Evolutionary conservation across 1,284 basidiomycete species (phyloP), one percentile per base, ranked within the genome.

Genomic region (Moesziomyces sp.): DNA sequence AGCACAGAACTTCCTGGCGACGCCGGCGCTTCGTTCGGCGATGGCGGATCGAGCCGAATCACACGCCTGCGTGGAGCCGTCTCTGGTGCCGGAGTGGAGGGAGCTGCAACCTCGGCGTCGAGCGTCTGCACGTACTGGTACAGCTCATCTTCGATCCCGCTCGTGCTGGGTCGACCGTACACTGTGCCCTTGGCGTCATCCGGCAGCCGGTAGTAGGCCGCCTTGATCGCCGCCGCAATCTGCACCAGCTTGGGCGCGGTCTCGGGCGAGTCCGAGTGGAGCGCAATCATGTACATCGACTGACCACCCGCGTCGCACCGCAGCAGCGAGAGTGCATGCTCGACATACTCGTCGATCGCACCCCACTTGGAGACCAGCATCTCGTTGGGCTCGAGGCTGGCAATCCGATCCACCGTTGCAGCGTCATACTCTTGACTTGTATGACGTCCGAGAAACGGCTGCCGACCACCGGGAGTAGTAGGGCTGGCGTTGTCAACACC

Each of bases 41-140:
- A 43, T 1, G 71, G 66, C 3, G 62, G 57, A 48, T 74, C 55
- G 24, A 74, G 50, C 23, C 56, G 58, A 46, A 74, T 74, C 38
- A 74, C 51, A 3, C 59, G 42, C 35, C 43, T 62, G 44, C 54
- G 66, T 0, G 66, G 34, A 10, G 58, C 28, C 11, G 51, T 11
- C 1, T 57, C 47, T 3, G 51, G 35, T 3, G 50, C 18, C 13
- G 60, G 24, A 3, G 58, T 21, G 1, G 30, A 38, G 2, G 67
- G 28, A 0, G 51, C 26, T 16, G 26, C 21, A 3, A 47, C 8
- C 46, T 83, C 58, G 10, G 79, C 84, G 5, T 86, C 87, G 59
- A 92, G 91, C 73, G 91, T 90, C 3, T 90, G 85, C 42, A 93
- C 91, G 73, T 93, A 93, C 83, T 93, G 91, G 75, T 91, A 87